Conservation (phyloP, 2,329 filamentous ascomycete genomes). For the Diaporthe vaccinii region DNA sequence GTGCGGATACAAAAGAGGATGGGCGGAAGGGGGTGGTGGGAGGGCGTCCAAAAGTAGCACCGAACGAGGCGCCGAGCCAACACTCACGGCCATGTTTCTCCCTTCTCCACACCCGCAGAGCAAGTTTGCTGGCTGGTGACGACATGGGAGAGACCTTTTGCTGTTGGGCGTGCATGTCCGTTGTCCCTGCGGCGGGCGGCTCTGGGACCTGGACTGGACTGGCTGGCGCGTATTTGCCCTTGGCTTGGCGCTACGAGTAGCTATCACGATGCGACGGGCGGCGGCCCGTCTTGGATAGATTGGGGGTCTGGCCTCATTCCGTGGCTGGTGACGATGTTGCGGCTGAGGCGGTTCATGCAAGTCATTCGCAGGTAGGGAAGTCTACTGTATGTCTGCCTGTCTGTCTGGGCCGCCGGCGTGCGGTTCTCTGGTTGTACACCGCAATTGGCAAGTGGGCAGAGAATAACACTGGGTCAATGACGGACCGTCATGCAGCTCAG, state of each 20-base stretch:
- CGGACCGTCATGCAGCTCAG: slow-evolving; percentile 10
- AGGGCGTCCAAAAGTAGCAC: slow-evolving; percentile 17
- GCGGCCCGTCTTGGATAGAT: slow-evolving; percentile 13
- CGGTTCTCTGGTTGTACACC: not conserved
- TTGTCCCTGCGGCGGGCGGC: not conserved
- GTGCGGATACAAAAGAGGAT: not conserved
- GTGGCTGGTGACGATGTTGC: slow-evolving; percentile 5
- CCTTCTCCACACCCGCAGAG: slow-evolving; percentile 4
- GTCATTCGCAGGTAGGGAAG: not conserved
- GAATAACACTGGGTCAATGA: not conserved
- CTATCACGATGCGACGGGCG: too few relatives aligned
- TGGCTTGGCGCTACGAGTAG: not conserved
- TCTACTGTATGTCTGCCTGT: not conserved
- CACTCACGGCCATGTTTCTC: not conserved
- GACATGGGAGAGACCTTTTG: not conserved
- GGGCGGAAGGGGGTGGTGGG: not conserved
- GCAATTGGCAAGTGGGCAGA: slow-evolving; percentile 2
- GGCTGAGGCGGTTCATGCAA: slow-evolving; percentile 14
- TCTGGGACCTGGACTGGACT: not conserved
- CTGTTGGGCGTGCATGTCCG: not conserved
- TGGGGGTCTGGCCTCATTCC: not conserved
- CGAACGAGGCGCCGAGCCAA: slow-evolving; percentile 14
- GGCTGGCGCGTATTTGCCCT: not conserved
- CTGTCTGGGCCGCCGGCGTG: not conserved
- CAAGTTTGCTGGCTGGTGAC: not conserved